Percentiles rank a stretch among this genome's conserved stretches.
Conservation (phyloP, 208 protist species). For the Tritrichomonas foetus region DNA sequence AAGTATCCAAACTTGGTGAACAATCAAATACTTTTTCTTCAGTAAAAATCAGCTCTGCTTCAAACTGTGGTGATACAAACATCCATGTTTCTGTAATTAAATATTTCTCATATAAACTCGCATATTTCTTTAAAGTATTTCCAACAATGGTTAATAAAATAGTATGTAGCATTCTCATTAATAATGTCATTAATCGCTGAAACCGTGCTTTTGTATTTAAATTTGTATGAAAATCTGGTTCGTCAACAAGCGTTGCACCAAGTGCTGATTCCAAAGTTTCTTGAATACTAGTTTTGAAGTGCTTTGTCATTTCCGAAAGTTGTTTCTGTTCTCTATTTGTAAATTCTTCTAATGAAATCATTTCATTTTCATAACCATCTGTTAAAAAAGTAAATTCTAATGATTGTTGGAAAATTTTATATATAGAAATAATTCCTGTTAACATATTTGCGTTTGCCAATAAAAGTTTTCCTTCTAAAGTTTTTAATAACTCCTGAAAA, state of each 20-base stretch:
- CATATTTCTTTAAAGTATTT: not conserved
- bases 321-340: not conserved
- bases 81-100: not conserved
- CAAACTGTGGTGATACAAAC: not conserved
- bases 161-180: not conserved
- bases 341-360: not conserved
- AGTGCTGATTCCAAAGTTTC: not conserved
- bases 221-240: not conserved
- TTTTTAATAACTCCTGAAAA: conserved; percentile 3
- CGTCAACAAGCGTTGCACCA: not conserved
- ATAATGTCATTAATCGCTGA: not conserved
- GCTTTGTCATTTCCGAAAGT: not conserved
- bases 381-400: not conserved
- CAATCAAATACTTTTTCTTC: not conserved
- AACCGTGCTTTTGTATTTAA: not conserved
- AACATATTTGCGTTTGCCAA: not conserved
- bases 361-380: not conserved
- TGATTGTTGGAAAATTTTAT: not conserved
- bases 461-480: not conserved
- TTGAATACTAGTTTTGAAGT: conserved; percentile 1
- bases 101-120: not conserved
- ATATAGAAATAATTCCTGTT: not conserved
- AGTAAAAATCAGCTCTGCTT: not conserved
- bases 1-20: not conserved
- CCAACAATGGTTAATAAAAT: not conserved